phyloP scores from a whole-genome alignment of 257 asterid genomes.

The Penstemon barbatus region DNA sequence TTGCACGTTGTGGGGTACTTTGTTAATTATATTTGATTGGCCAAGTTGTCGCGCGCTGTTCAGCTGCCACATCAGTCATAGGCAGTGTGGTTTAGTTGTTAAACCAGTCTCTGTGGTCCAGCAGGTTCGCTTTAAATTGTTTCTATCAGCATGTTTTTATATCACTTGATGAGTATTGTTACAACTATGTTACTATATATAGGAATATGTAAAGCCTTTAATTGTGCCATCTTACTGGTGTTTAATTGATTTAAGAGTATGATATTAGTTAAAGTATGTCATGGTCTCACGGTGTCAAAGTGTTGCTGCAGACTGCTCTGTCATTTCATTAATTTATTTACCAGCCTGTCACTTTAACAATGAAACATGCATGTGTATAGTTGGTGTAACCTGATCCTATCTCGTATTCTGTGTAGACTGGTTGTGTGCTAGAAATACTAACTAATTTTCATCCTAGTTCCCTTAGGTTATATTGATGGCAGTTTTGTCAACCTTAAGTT shows the following conservation, averaged over 20 bases:
- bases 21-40: too few species aligned
- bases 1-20: neutral
- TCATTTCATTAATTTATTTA: neutral
- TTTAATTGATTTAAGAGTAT: neutral
- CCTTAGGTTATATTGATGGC: neutral
- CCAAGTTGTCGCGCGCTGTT: too few species aligned
- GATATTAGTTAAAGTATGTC: neutral
- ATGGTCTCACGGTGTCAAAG: slow-evolving; percentile 5
- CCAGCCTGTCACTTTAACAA: neutral
- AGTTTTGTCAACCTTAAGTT: slow-evolving; percentile 13
- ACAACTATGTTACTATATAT: too few species aligned
- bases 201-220: neutral
- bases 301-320: too few species aligned
- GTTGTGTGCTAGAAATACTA: neutral
- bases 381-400: slow-evolving; percentile 17
- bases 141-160: too few species aligned
- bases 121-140: too few species aligned
- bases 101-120: too few species aligned
- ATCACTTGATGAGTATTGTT: too few species aligned
- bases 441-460: slow-evolving; percentile 1
- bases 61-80: too few species aligned
- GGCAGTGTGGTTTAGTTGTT: too few species aligned
- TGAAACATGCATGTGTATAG: slow-evolving; percentile 12
- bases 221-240: neutral
- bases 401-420: slow-evolving; percentile 5